phyloP scores from a whole-genome alignment of 2,329 filamentous ascomycete genomes.

The Trichoderma cornu-damae region DNA sequence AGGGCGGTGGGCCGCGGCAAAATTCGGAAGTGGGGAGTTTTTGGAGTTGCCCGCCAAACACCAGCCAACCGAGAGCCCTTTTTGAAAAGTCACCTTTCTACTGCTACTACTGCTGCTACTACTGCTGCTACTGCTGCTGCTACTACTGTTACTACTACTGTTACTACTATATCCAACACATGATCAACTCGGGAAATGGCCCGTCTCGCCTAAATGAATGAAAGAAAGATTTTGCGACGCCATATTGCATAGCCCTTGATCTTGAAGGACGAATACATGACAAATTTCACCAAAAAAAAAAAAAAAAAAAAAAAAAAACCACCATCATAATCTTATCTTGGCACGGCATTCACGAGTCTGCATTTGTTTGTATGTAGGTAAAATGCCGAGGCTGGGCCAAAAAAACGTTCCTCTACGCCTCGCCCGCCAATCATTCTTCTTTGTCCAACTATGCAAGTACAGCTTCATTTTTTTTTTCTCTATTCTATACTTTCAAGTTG shows the following conservation, averaged over 20 bases:
- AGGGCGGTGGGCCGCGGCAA: slow-evolving; percentile 37
- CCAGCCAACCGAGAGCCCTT: background rate
- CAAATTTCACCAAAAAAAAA: too few species aligned
- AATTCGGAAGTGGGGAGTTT: slow-evolving; percentile 25
- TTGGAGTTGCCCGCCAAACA: slow-evolving; percentile 4
- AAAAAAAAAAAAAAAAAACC: too few species aligned
- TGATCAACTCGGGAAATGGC: background rate
- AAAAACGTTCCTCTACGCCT: background rate
- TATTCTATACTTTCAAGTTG: slow-evolving; percentile 10
- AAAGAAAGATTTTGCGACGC: background rate
- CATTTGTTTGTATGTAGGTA: too few species aligned
- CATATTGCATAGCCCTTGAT: slow-evolving; percentile 6
- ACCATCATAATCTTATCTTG: background rate
- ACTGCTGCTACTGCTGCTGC: too few species aligned
- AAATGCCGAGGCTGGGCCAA: background rate
- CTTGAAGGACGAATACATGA: slow-evolving; percentile 13
- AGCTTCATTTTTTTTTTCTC: slow-evolving; percentile 6
- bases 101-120: too few species aligned
- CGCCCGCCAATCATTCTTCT: background rate
- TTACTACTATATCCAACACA: too few species aligned
- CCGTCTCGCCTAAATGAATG: too few species aligned
- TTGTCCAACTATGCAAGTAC: slow-evolving; percentile 7
- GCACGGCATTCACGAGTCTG: slow-evolving; percentile 1
- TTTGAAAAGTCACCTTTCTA: background rate
- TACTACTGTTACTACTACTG: too few species aligned